These are phyloP conservation scores for Martensiomyces pterosporus DNA, from an alignment of 192 early-diverging fungal species.

Conservation along the genomic window DNA sequence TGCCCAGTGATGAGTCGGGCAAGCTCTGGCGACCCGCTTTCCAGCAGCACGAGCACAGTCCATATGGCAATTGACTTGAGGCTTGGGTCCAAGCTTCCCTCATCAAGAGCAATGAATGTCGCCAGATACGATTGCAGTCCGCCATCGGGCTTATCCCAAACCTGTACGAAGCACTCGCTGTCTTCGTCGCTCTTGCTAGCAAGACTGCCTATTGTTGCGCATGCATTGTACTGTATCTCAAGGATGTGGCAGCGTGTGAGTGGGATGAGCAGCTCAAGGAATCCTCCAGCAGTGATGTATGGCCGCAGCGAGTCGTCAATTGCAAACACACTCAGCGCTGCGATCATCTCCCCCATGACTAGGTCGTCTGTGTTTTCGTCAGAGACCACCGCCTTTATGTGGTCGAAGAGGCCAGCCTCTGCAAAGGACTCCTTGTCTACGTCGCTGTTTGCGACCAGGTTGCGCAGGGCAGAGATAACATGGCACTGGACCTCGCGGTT, in stretches of 20 bases:
- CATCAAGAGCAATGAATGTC: constrained; percentile 58
- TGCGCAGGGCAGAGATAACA: constrained; percentile 78
- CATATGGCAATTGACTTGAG: constrained; percentile 82
- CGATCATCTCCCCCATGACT: constrained; percentile 78
- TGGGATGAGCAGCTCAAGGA: constrained; percentile 66
- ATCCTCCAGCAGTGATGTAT: constrained; percentile 55
- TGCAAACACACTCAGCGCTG: constrained; percentile 78
- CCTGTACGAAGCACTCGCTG: constrained; percentile 56
- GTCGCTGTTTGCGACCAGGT: constrained; percentile 74
- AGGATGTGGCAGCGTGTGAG: constrained; percentile 41
- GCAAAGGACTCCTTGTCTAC: constrained; percentile 69
- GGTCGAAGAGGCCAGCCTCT: constrained; percentile 71
- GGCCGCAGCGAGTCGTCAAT: constrained; percentile 71
- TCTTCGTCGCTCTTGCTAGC: constrained; percentile 57
- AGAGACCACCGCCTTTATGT: constrained; percentile 46
- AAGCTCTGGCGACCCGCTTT: constrained; percentile 47
- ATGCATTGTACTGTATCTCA: constrained; percentile 75
- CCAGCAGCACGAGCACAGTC: constrained; percentile 79
- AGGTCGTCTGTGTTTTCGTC: constrained; percentile 21
- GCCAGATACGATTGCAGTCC: constrained; percentile 69
- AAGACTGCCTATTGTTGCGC: constrained; percentile 72
- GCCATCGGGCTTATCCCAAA: constrained; percentile 63
- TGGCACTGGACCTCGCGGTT: constrained; percentile 86
- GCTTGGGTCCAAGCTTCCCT: constrained; percentile 55
- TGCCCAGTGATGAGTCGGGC: constrained; percentile 39